Percentiles rank a stretch among this genome's conserved stretches.
Conservation (phyloP, 78 protist species). For the Tieghemostelium lacteum region DNA sequence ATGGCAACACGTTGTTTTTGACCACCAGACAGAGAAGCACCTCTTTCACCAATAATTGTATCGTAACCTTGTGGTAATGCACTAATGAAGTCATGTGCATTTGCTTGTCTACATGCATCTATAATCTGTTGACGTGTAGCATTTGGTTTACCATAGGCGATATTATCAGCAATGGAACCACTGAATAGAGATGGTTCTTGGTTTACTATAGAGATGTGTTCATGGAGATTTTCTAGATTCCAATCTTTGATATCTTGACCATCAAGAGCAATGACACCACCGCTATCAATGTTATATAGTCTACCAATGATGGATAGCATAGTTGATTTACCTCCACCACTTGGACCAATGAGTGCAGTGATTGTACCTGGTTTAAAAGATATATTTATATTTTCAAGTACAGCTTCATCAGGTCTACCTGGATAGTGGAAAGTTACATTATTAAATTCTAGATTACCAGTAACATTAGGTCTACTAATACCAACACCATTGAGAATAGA, state of each 20-base stretch:
- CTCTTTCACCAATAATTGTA: slow-evolving; percentile 93
- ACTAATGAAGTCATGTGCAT: slow-evolving; percentile 93
- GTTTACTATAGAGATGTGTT: slow-evolving; percentile 79
- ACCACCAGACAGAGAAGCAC: slow-evolving; percentile 88
- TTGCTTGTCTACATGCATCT: slow-evolving; percentile 79
- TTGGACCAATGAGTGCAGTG: slow-evolving; percentile 63
- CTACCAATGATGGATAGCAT: slow-evolving; percentile 50
- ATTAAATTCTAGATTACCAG: slow-evolving; percentile 13
- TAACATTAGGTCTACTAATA: slow-evolving; percentile 4
- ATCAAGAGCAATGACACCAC: slow-evolving; percentile 85
- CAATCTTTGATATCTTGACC: slow-evolving; percentile 70
- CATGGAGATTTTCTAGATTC: slow-evolving; percentile 55
- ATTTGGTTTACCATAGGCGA: slow-evolving; percentile 81
- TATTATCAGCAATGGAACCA: slow-evolving; percentile 90
- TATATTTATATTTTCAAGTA: background rate
- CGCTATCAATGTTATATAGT: slow-evolving; percentile 38
- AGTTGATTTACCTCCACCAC: slow-evolving; percentile 70
- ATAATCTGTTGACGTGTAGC: slow-evolving; percentile 45
- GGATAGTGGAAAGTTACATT: slow-evolving; percentile 32
- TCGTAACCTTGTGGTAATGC: slow-evolving; percentile 83
- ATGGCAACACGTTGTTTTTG: slow-evolving; percentile 89
- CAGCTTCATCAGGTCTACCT: background rate
- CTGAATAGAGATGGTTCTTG: slow-evolving; percentile 93
- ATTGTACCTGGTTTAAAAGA: slow-evolving; percentile 46
- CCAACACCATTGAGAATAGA: slow-evolving; percentile 41